Evolutionary conservation across 805 yeast species (phyloP).

Genomic region (Wickerhamiella azymoides): DNA sequence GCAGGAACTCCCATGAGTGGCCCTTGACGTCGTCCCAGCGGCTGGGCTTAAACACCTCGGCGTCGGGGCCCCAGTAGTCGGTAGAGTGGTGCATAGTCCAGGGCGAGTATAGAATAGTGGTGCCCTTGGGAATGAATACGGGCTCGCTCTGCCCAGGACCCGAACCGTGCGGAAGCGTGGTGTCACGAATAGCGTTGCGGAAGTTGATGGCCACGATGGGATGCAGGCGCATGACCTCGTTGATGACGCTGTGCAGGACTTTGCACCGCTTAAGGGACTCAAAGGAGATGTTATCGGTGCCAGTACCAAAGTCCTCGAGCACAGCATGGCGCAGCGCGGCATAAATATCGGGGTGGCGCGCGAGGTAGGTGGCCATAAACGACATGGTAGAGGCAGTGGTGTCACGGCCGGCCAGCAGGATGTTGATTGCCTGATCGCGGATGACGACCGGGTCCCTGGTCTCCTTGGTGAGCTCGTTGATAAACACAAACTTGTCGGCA

Average conservation of each 20-base stretch:
- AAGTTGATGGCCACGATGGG: slow-evolving; percentile 35
- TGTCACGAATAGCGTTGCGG: slow-evolving; percentile 29
- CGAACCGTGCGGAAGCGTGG: slow-evolving; percentile 34
- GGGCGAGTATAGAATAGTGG: slow-evolving; percentile 25
- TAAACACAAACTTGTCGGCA: slow-evolving; percentile 19
- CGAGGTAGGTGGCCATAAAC: slow-evolving; percentile 29
- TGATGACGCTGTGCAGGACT: slow-evolving; percentile 30
- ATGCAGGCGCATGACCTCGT: slow-evolving; percentile 32
- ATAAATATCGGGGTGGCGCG: slow-evolving; percentile 23
- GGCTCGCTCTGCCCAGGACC: slow-evolving; percentile 26
- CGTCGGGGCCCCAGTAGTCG: slow-evolving; percentile 29
- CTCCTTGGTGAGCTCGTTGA: slow-evolving; percentile 20
- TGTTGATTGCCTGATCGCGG: slow-evolving; percentile 32
- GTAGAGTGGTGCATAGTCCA: slow-evolving; percentile 28
- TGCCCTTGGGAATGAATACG: slow-evolving; percentile 28
- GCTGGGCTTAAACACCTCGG: slow-evolving; percentile 28
- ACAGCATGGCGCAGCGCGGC: slow-evolving; percentile 26
- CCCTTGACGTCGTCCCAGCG: slow-evolving; percentile 29
- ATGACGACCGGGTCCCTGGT: slow-evolving; percentile 26
- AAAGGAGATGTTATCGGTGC: slow-evolving; percentile 19
- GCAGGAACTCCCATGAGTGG: slow-evolving; percentile 32
- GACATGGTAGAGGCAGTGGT: slow-evolving; percentile 34
- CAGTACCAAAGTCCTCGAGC: slow-evolving; percentile 22
- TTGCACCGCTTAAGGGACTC: slow-evolving; percentile 31
- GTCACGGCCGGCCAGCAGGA: slow-evolving; percentile 34